Percentiles rank a stretch among this genome's conserved stretches.
Evolutionary conservation across 208 protist species (phyloP).

Genomic region (Plasmodiophora brassicae): DNA sequence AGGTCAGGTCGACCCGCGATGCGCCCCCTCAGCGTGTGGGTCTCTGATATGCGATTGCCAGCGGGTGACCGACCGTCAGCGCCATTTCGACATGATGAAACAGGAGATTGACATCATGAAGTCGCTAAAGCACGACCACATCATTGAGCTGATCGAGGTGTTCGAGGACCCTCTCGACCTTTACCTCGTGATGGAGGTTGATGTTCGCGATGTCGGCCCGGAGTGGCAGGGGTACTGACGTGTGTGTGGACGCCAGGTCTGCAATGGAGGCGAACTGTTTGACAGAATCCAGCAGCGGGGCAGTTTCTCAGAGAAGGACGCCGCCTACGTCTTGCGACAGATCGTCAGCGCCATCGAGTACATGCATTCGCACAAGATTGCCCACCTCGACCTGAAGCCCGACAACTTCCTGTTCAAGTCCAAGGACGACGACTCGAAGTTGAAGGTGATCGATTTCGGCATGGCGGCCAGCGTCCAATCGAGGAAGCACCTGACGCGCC

Average conservation of each 20-base stretch:
- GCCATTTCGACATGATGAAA: constrained; percentile 24
- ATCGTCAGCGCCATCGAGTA: constrained; percentile 38
- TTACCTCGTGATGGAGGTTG: constrained; percentile 25
- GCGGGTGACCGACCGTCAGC: neutral
- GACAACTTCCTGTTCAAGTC: constrained; percentile 39
- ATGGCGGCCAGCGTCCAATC: neutral
- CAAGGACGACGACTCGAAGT: neutral
- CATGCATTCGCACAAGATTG: constrained; percentile 31
- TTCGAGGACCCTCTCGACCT: constrained; percentile 14
- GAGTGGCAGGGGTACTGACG: no score
- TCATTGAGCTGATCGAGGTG: neutral
- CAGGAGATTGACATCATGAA: constrained; percentile 33
- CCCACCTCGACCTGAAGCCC: constrained; percentile 40
- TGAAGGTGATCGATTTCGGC: constrained; percentile 28
- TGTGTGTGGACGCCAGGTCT: no score
- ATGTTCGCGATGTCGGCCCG: no score
- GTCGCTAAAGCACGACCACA: neutral
- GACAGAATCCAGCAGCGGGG: neutral
- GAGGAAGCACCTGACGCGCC: neutral
- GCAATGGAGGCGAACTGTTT: constrained; percentile 32
- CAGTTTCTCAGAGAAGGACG: constrained; percentile 1
- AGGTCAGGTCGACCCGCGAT: neutral
- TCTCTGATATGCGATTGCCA: neutral
- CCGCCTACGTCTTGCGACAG: constrained; percentile 31
- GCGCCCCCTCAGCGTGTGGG: neutral